Conservation (phyloP, 192 early-diverging fungal genomes). For the Endogone sp. region DNA sequence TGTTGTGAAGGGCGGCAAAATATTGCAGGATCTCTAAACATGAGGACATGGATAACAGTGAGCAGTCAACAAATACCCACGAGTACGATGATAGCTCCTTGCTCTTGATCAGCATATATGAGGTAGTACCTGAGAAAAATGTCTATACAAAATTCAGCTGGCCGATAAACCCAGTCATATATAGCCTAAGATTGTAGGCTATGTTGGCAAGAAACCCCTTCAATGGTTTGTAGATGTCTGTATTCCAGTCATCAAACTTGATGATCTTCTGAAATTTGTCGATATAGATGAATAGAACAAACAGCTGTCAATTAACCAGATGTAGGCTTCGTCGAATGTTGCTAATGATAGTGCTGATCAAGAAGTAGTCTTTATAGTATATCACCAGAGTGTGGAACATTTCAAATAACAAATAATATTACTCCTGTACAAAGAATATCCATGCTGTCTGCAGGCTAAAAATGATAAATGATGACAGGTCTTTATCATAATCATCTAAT, state of each 20-base stretch:
- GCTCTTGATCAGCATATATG: slow-evolving; percentile 4
- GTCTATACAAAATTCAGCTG: slow-evolving; percentile 10
- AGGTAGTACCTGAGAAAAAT: slow-evolving; percentile 15
- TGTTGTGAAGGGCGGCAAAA: background rate
- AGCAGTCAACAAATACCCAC: slow-evolving; percentile 10
- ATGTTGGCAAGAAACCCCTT: slow-evolving; percentile 6
- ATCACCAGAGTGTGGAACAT: background rate
- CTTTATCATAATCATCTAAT: background rate
- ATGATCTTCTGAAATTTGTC: slow-evolving; percentile 14
- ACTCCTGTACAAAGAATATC: slow-evolving; percentile 10
- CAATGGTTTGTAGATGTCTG: too few relatives aligned
- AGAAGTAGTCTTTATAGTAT: background rate
- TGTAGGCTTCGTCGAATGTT: slow-evolving; percentile 8
- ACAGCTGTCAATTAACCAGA: background rate
- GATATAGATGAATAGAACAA: slow-evolving; percentile 16
- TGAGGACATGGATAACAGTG: slow-evolving; percentile 8
- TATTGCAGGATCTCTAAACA: slow-evolving; percentile 14
- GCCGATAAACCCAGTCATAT: slow-evolving; percentile 8
- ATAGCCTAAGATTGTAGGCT: slow-evolving; percentile 5
- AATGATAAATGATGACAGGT: slow-evolving; percentile 1
- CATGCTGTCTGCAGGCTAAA: slow-evolving; percentile 7
- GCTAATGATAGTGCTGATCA: background rate
- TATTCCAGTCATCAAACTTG: background rate
- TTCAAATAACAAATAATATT: slow-evolving; percentile 1
- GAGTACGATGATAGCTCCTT: slow-evolving; percentile 11